Evolutionary conservation across 208 protist genomes (phyloP).

Genomic region (Wallacemonas collosoma): DNA sequence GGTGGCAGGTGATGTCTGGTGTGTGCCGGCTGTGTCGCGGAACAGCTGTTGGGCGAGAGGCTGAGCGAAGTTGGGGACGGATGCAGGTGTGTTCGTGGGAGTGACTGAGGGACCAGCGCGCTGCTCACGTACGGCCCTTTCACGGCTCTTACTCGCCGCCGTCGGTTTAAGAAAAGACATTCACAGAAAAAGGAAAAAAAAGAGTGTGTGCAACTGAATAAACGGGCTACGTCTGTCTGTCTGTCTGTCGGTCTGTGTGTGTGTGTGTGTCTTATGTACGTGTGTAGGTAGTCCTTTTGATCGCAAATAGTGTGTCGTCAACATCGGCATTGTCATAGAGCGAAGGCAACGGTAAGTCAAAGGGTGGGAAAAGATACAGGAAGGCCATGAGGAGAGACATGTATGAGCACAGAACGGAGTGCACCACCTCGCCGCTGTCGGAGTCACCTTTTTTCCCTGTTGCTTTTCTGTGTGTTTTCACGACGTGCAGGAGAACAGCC

Average conservation of each 20-base stretch:
- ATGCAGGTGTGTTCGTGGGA: neutral
- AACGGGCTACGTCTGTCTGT: neutral
- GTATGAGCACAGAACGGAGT: no score
- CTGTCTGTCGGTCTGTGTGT: neutral
- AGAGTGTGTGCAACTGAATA: neutral
- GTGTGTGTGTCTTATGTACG: neutral
- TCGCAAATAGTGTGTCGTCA: no score
- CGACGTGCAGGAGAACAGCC: no score
- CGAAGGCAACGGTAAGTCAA: no score
- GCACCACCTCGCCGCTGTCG: no score
- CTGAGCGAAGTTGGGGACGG: conserved; percentile 15
- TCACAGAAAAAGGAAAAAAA: neutral
- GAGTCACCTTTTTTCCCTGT: no score
- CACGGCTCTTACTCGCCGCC: conserved; percentile 28
- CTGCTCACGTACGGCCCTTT: conserved; percentile 11
- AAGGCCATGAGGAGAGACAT: no score
- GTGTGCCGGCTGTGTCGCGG: neutral
- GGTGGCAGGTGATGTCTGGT: neutral
- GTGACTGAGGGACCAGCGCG: neutral
- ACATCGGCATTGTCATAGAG: no score
- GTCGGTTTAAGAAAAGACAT: conserved; percentile 38
- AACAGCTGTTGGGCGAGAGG: conserved; percentile 18
- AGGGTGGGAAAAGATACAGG: no score
- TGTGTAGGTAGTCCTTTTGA: neutral
- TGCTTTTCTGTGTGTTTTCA: no score